Conservation (phyloP, 306 rosid species). For the Inga laurina region DNA sequence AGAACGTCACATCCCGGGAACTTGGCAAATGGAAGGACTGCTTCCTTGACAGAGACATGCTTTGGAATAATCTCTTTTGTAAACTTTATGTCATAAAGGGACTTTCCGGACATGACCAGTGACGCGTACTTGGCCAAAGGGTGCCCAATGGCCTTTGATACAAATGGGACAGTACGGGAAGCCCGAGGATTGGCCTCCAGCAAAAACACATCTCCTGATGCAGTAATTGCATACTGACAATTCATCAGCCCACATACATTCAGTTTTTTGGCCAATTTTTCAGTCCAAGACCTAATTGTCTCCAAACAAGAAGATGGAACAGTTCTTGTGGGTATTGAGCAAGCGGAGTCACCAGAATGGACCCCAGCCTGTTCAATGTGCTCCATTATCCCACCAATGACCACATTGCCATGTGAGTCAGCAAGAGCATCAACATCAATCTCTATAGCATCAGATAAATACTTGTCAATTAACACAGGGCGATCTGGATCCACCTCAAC, state of each 20-base stretch:
- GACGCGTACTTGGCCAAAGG: conserved; percentile 98
- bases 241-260: conserved; percentile 96
- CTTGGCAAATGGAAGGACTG: conserved; percentile 95
- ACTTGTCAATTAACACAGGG: conserved; percentile 87
- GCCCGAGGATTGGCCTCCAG: conserved; percentile 98
- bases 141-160: conserved; percentile 93
- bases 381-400: conserved; percentile 99
- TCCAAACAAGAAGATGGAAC: conserved; percentile 72
- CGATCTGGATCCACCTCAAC: conserved; percentile 97
- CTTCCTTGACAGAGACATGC: conserved; percentile 91
- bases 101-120: conserved; percentile 95
- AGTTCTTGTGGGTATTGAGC: conserved; percentile 85
- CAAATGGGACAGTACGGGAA: conserved; percentile 94
- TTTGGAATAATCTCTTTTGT: conserved; percentile 87
- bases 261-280: conserved; percentile 73
- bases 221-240: conserved; percentile 91
- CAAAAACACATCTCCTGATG: conserved; percentile 75
- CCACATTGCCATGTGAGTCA: conserved; percentile 91
- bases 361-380: conserved; percentile 99
- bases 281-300: conserved; percentile 86
- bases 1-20: conserved; percentile 90
- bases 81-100: conserved; percentile 73
- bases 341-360: conserved; percentile 98
- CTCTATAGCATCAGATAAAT: conserved; percentile 88
- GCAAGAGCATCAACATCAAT: conserved; percentile 96